Conservation (phyloP, 345 rosid genomes). For the Eucalyptus rudis region DNA sequence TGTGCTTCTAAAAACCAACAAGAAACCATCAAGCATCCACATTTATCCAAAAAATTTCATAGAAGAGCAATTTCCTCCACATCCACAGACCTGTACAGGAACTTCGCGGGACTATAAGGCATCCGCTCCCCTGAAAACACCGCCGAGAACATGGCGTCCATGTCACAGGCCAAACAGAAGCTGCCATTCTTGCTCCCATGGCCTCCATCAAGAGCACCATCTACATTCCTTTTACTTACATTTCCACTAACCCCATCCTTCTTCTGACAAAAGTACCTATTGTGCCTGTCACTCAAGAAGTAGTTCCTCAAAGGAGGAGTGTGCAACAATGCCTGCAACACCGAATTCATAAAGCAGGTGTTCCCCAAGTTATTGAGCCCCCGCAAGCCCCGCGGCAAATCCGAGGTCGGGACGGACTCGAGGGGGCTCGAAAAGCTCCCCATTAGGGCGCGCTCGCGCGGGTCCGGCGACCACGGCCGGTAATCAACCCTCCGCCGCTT, state of each 20-base stretch:
- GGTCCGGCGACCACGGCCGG: slow-evolving; percentile 37
- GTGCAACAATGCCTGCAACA: slow-evolving; percentile 81
- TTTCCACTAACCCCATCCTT: slow-evolving; percentile 2
- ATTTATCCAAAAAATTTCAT: not conserved
- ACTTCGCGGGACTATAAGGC: slow-evolving; percentile 81
- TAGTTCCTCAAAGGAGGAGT: slow-evolving; percentile 72
- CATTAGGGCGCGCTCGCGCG: slow-evolving; percentile 40
- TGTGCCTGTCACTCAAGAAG: slow-evolving; percentile 65
- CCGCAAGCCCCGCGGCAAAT: slow-evolving; percentile 64
- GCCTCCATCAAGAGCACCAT: slow-evolving; percentile 48
- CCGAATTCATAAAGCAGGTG: slow-evolving; percentile 87
- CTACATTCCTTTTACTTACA: not conserved
- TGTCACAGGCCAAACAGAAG: slow-evolving; percentile 66
- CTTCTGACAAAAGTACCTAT: slow-evolving; percentile 41
- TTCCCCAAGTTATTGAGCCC: slow-evolving; percentile 81
- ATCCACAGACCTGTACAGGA: slow-evolving; percentile 57
- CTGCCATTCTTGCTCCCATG: slow-evolving; percentile 36
- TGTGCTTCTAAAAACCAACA: not conserved
- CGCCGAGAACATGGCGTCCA: slow-evolving; percentile 53
- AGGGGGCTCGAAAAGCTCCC: slow-evolving; percentile 22
- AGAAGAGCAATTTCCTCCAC: not conserved
- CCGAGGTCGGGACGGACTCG: slow-evolving; percentile 25
- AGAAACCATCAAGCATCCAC: not conserved
- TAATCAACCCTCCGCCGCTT: slow-evolving; percentile 16
- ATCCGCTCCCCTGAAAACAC: slow-evolving; percentile 51